Percentiles rank a stretch among this genome's conserved stretches.
These are phyloP conservation scores for Verticillium tricorpus DNA, from an alignment of 2,329 filamentous ascomycete species.

Conservation along the genomic window DNA sequence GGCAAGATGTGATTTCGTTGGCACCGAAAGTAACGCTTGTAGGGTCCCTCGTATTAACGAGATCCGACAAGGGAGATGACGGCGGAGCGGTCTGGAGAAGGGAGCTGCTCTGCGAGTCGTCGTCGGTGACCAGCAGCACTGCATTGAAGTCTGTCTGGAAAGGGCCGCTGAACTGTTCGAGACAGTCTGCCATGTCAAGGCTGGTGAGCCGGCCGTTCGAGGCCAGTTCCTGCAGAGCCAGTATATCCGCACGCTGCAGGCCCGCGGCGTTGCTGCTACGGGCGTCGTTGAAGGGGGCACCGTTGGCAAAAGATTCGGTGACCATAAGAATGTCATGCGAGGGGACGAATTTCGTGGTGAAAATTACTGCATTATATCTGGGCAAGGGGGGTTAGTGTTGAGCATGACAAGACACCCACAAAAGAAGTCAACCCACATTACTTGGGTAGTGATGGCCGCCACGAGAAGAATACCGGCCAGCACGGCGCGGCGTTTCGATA, in stretches of 20 bases:
- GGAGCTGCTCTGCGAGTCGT: constrained; percentile 19
- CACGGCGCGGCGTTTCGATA: constrained; percentile 34
- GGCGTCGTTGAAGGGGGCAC: constrained; percentile 31
- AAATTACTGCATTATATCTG: constrained; percentile 49
- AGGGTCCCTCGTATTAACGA: constrained; percentile 34
- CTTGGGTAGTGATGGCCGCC: constrained; percentile 38
- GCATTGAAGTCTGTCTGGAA: constrained; percentile 27
- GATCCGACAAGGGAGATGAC: constrained; percentile 16
- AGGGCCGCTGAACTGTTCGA: constrained; percentile 23
- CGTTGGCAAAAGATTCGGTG: constrained; percentile 27
- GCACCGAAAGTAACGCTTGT: constrained; percentile 38
- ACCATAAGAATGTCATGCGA: constrained; percentile 29
- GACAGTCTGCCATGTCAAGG: constrained; percentile 25
- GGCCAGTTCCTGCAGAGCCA: constrained; percentile 28
- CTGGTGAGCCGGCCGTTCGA: constrained; percentile 21
- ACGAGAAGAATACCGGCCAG: constrained; percentile 34
- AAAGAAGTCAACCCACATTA: constrained; percentile 37
- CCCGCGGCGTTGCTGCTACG: constrained; percentile 26
- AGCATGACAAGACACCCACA: neutral
- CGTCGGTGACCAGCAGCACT: constrained; percentile 27
- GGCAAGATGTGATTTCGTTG: constrained; percentile 24
- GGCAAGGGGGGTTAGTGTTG: neutral
- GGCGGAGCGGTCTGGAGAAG: constrained; percentile 27
- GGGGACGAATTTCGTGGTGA: constrained; percentile 31
- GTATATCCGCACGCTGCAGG: constrained; percentile 27